A percentile compares a stretch with the other conserved stretches of the same genome.
These are phyloP conservation scores for Protomyces inundatus DNA, from an alignment of 1,139 yeast genomes.

Conservation along the genomic window DNA sequence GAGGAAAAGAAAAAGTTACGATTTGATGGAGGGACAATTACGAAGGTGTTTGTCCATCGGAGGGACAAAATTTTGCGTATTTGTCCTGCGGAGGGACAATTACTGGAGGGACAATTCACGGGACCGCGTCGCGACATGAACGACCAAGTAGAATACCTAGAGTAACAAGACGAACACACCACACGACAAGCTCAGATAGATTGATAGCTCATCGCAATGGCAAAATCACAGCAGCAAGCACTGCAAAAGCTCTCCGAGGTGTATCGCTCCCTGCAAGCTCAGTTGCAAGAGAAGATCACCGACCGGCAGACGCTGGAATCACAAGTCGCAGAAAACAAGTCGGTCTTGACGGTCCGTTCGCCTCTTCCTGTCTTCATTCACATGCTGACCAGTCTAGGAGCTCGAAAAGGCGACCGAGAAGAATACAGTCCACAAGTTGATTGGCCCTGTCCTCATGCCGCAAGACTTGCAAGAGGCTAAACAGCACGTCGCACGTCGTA, in stretches of 20 bases:
- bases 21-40: no score
- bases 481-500: constrained; percentile 74
- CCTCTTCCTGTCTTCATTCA: not conserved
- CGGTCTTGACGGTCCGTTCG: constrained; percentile 54
- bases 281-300: constrained; percentile 26
- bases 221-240: constrained; percentile 1
- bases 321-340: constrained; percentile 79
- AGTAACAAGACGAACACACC: no score
- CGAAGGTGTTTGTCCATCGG: no score
- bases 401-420: constrained; percentile 56
- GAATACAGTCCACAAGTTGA: constrained; percentile 75
- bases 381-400: constrained; percentile 42
- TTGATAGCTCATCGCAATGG: not conserved
- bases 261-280: constrained; percentile 5
- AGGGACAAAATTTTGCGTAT: no score
- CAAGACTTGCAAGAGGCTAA: constrained; percentile 80
- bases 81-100: no score
- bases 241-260: constrained; percentile 1
- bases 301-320: constrained; percentile 59
- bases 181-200: no score
- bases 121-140: no score
- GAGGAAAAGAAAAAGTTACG: no score
- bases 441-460: constrained; percentile 88
- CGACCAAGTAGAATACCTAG: no score
- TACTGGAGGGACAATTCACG: no score